Evolutionary conservation across 495 filamentous ascomycete species (phyloP).

Genomic region (Xylaria castorea): DNA sequence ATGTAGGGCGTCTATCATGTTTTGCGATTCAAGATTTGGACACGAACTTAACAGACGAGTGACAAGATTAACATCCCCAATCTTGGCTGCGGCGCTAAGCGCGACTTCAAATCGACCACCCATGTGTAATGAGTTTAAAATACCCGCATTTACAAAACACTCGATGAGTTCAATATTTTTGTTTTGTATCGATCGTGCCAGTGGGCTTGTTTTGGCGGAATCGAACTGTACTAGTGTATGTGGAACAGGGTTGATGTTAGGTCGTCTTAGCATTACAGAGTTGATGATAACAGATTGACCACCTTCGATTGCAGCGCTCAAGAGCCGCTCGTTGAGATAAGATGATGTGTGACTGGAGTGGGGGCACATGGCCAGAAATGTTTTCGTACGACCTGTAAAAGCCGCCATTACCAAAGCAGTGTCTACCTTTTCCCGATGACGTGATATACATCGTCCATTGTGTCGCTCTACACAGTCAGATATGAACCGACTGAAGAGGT

Average conservation of each 20-base stretch:
- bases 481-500: neutral
- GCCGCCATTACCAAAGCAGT: neutral
- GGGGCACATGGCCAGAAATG: neutral
- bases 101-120: neutral
- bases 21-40: neutral
- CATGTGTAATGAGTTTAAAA: neutral
- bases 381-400: neutral
- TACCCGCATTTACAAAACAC: neutral
- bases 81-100: neutral
- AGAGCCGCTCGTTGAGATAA: neutral
- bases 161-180: neutral
- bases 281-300: neutral
- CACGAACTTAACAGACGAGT: neutral
- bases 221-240: too few species aligned
- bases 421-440: neutral
- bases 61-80: neutral
- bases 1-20: neutral
- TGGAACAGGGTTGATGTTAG: neutral
- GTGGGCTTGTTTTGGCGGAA: neutral
- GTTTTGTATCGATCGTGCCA: neutral
- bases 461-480: neutral
- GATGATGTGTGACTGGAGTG: neutral
- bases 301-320: neutral
- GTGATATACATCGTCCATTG: neutral
- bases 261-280: neutral